Conservation (phyloP, 139 green algal species). For the Zygnema cylindricum region DNA sequence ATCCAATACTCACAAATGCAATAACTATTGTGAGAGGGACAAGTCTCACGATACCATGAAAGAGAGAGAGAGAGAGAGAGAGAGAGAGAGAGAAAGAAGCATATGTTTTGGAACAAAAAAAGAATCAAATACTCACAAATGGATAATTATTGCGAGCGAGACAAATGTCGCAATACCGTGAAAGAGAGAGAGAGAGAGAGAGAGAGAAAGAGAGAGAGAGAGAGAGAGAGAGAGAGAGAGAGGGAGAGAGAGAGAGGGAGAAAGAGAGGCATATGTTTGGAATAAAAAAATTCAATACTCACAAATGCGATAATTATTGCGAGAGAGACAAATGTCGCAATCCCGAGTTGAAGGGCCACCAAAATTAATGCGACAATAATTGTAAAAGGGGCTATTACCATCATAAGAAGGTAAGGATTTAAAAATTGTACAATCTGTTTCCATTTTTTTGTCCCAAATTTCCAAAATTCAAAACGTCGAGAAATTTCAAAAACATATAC, state of each 20-base stretch:
- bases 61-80: too few species aligned
- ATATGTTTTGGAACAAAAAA: too few species aligned
- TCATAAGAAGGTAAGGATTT: conserved; percentile 27
- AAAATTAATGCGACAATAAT: background rate
- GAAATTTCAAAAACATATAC: too few species aligned
- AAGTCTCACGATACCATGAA: conserved; percentile 6
- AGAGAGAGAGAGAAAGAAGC: too few species aligned
- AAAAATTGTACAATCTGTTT: conserved; percentile 33
- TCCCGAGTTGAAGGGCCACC: background rate
- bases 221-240: background rate
- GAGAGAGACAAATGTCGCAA: background rate
- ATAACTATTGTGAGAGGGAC: background rate
- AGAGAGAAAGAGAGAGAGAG: background rate
- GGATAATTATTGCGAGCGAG: too few species aligned
- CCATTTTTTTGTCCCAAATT: too few species aligned
- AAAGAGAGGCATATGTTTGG: background rate
- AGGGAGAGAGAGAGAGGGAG: background rate
- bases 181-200: background rate
- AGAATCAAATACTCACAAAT: too few species aligned
- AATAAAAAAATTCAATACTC: background rate
- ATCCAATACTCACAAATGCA: background rate
- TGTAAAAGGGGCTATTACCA: background rate
- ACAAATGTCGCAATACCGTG: too few species aligned
- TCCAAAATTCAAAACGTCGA: too few species aligned
- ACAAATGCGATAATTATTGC: conserved; percentile 14